Percentiles rank a stretch among this genome's conserved stretches.
Conservation (phyloP, 2,329 filamentous ascomycete genomes). For the Camptophora hylomeconis region DNA sequence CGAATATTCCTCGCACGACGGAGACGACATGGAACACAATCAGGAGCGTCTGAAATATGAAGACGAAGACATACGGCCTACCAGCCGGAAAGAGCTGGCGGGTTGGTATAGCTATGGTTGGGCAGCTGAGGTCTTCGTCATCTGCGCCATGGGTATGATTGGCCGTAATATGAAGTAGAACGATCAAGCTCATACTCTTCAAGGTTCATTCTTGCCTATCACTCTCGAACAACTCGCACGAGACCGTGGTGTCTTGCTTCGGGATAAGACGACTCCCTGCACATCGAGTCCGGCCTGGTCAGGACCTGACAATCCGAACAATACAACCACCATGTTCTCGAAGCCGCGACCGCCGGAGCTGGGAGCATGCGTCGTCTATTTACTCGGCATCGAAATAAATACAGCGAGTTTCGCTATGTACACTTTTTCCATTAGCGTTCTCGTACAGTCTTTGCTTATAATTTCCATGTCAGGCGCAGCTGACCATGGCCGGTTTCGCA, state of each 20-base stretch:
- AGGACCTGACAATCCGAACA: constrained; percentile 8
- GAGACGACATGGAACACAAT: constrained; percentile 20
- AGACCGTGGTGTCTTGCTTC: constrained; percentile 77
- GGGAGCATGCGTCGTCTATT: constrained; percentile 56
- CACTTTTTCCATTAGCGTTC: constrained; percentile 84
- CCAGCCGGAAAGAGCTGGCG: constrained; percentile 71
- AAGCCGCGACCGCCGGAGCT: constrained; percentile 9
- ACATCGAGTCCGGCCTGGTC: constrained; percentile 44
- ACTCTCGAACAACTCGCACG: constrained; percentile 85
- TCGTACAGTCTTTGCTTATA: constrained; percentile 78
- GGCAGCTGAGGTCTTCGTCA: constrained; percentile 90
- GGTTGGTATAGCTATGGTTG: constrained; percentile 97
- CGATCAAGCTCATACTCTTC: too few relatives aligned
- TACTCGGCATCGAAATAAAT: constrained; percentile 79
- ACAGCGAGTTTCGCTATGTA: constrained; percentile 98
- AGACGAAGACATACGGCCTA: constrained; percentile 79
- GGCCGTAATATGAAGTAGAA: too few relatives aligned
- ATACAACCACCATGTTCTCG: constrained; percentile 14
- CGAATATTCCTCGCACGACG: constrained; percentile 40
- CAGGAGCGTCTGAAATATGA: constrained; percentile 31
- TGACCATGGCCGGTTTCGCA: constrained; percentile 85
- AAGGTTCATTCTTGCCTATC: constrained; percentile 90
- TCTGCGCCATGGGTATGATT: constrained; percentile 60
- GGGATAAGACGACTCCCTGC: constrained; percentile 65
- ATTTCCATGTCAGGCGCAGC: constrained; percentile 94